Evolutionary conservation across 2,329 filamentous ascomycete genomes (phyloP).

Genomic region (Plenodomus tracheiphilus): DNA sequence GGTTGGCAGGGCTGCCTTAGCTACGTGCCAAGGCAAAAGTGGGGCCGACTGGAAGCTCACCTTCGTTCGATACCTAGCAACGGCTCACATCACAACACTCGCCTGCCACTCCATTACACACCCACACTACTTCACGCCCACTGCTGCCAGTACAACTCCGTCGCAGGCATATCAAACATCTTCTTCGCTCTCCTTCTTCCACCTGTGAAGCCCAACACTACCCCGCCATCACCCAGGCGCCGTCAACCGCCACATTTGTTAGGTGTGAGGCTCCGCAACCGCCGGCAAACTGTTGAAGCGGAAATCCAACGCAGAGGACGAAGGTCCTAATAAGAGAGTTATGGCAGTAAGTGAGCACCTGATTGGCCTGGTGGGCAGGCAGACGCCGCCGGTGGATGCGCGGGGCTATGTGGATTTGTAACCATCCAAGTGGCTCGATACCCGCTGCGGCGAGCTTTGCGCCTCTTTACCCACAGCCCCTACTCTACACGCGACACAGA

Average conservation of each 20-base stretch:
- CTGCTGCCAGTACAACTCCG: constrained; percentile 7
- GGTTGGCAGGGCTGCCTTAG: too few relatives aligned
- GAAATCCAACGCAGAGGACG: constrained; percentile 44
- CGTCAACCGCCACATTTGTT: constrained; percentile 22
- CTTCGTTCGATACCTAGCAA: constrained; percentile 19
- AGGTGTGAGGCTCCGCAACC: constrained; percentile 26
- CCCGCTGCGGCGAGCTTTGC: constrained; percentile 11
- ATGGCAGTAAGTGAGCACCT: constrained; percentile 44
- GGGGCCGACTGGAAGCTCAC: constrained; percentile 9
- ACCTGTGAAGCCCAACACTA: constrained; percentile 1
- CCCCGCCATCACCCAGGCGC: constrained; percentile 17
- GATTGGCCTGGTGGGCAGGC: constrained; percentile 4
- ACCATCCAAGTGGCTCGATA: constrained; percentile 11
- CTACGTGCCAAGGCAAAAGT: constrained; percentile 12
- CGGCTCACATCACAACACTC: constrained; percentile 16
- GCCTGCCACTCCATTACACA: neutral
- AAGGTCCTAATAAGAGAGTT: constrained; percentile 45
- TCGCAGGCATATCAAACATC: neutral
- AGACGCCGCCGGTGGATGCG: constrained; percentile 12
- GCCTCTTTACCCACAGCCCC: neutral
- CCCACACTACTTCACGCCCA: neutral
- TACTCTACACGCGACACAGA: constrained; percentile 2
- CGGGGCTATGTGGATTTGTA: constrained; percentile 32
- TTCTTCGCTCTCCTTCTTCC: neutral
- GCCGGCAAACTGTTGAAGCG: constrained; percentile 51